A percentile compares a stretch with the other conserved stretches of the same genome.
Evolutionary conservation across 352 stramenopile species (phyloP).

Genomic region (Pelagophyceae sp.): DNA sequence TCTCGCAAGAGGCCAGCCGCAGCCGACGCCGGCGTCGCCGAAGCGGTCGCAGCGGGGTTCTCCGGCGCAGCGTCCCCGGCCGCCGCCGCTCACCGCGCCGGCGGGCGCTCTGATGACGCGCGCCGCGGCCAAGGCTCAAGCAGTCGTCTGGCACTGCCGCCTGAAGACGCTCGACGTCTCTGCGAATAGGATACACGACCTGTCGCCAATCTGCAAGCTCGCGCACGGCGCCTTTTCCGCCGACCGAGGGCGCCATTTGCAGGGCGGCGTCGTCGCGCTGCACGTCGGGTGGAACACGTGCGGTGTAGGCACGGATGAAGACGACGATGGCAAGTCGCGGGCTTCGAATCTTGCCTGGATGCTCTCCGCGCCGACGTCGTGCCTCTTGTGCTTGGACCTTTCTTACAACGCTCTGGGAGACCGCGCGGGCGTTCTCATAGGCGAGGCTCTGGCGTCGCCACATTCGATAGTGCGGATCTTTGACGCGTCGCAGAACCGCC

Average conservation of each 20-base stretch:
- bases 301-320: neutral
- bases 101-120: too few relatives aligned
- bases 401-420: constrained; percentile 9
- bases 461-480: constrained; percentile 3
- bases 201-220: too few relatives aligned
- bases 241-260: neutral
- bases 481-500: constrained; percentile 20
- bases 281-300: neutral
- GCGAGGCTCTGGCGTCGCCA: neutral
- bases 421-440: neutral
- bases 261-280: neutral
- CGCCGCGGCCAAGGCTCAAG: too few relatives aligned
- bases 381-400: neutral
- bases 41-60: too few relatives aligned
- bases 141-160: neutral
- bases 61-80: too few relatives aligned
- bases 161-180: neutral
- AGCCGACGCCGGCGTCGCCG: too few relatives aligned
- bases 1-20: too few relatives aligned
- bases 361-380: neutral
- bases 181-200: too few relatives aligned
- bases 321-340: neutral
- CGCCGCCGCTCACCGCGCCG: too few relatives aligned
- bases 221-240: neutral
- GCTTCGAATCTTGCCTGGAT: neutral